Conservation (phyloP, 2,329 filamentous ascomycete genomes). For the Aspergillus unguis region DNA sequence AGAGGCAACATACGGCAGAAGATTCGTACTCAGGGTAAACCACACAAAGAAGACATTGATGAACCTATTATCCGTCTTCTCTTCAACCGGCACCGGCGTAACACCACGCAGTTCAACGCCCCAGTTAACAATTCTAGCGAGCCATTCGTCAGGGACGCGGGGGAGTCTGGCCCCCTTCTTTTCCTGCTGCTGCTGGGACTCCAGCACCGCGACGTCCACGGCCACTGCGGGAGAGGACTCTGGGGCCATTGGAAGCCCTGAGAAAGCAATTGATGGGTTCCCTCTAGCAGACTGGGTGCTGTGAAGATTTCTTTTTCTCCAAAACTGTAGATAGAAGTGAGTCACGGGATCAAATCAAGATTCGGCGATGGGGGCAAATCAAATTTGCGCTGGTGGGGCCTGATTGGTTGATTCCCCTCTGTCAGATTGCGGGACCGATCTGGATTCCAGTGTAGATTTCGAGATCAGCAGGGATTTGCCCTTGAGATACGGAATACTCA, state of each 20-base stretch:
- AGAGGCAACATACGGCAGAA: constrained; percentile 3
- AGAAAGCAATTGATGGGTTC: too few relatives aligned
- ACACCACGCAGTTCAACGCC: constrained; percentile 10
- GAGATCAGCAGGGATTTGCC: too few relatives aligned
- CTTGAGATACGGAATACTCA: too few relatives aligned
- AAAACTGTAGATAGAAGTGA: not conserved
- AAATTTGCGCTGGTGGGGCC: not conserved
- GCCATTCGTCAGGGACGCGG: constrained; percentile 5
- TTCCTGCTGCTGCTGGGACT: not conserved
- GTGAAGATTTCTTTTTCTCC: too few relatives aligned
- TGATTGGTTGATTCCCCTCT: not conserved
- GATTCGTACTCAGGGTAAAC: constrained; percentile 11
- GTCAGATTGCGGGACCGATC: not conserved
- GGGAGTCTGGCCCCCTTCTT: not conserved
- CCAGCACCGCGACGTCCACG: not conserved
- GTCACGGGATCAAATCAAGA: not conserved
- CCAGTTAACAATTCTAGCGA: constrained; percentile 6
- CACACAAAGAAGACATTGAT: constrained; percentile 15
- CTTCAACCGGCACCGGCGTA: constrained; percentile 7
- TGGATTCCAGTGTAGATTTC: too few relatives aligned
- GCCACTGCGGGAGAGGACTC: not conserved
- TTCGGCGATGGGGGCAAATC: not conserved
- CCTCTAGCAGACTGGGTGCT: too few relatives aligned
- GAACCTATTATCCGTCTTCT: constrained; percentile 7
- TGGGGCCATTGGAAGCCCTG: not conserved